Evolutionary conservation across 306 rosid genomes (phyloP).

Genomic region (Biancaea sappan): DNA sequence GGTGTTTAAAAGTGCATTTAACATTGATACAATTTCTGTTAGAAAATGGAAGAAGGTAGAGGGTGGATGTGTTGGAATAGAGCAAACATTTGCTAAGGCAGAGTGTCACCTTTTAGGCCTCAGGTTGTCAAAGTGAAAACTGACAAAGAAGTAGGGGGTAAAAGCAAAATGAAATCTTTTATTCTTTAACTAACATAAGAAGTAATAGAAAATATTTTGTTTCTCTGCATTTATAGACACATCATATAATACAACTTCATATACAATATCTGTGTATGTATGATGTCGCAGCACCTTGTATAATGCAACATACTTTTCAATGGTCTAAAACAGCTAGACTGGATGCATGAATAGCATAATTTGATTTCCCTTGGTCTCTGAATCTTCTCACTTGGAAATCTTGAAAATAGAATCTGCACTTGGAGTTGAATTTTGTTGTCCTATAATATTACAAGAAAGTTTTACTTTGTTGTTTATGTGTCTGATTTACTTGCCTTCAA

Average conservation of each 20-base stretch:
- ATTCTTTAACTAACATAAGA: background rate
- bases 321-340: background rate
- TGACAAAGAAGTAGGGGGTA: background rate
- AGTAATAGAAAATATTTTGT: background rate
- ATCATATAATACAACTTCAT: background rate
- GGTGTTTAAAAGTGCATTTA: background rate
- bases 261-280: background rate
- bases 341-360: background rate
- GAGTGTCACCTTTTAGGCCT: background rate
- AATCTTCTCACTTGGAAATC: conserved; percentile 1
- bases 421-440: background rate
- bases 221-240: background rate
- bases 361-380: conserved; percentile 3
- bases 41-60: background rate
- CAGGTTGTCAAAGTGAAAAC: background rate
- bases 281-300: background rate
- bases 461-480: background rate
- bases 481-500: background rate
- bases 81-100: background rate
- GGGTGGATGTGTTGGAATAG: background rate
- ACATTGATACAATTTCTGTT: background rate
- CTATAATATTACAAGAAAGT: background rate
- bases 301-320: background rate
- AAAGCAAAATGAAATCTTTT: background rate
- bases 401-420: conserved; percentile 12